phyloP scores from a whole-genome alignment of 2,329 filamentous ascomycete species.

The Alternaria incomplexa region DNA sequence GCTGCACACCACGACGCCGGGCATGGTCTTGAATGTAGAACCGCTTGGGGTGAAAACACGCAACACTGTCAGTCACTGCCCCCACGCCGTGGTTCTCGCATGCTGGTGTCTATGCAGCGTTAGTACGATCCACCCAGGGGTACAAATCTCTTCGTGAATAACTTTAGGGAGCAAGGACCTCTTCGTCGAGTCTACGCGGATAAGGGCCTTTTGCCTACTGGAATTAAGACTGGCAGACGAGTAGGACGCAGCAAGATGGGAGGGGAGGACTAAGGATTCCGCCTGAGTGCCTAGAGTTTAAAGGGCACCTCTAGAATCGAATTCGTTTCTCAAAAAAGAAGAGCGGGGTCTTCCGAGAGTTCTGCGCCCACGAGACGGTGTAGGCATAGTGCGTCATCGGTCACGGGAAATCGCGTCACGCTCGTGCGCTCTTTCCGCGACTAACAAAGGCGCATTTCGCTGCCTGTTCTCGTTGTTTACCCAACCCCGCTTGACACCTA shows the following conservation, averaged over 20 bases:
- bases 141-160: neutral
- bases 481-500: neutral
- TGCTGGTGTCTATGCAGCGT: neutral
- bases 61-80: neutral
- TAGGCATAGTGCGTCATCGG: neutral
- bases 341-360: neutral
- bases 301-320: neutral
- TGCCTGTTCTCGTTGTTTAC: neutral
- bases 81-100: neutral
- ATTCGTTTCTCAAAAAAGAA: neutral
- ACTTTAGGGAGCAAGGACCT: neutral
- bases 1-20: neutral
- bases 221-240: neutral
- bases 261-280: neutral
- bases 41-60: neutral
- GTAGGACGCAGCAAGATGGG: neutral
- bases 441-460: neutral
- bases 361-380: neutral
- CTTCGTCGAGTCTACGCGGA: neutral
- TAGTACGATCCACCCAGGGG: neutral
- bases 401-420: neutral
- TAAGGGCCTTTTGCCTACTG: neutral
- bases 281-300: neutral
- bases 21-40: neutral
- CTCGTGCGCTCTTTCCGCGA: neutral